These are phyloP conservation scores for Acanthochlamys bracteata DNA, from an alignment of 106 monocot species.

Conservation along the genomic window DNA sequence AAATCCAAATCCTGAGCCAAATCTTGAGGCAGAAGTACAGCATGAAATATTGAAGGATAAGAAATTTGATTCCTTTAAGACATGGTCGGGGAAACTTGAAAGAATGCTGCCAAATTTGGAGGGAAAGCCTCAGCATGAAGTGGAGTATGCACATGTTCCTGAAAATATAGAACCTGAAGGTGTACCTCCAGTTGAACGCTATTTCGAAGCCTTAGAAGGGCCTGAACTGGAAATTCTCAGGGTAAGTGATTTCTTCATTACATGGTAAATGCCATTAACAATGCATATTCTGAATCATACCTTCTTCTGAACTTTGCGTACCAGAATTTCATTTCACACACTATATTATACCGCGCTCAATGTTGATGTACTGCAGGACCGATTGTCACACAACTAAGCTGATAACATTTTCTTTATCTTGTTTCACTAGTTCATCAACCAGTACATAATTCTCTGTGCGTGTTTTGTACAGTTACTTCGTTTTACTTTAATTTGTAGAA, in stretches of 20 bases:
- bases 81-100: constrained; percentile 39
- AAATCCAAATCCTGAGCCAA: not conserved
- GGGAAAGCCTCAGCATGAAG: constrained; percentile 21
- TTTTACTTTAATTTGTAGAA: no score
- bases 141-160: constrained; percentile 4
- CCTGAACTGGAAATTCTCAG: constrained; percentile 61
- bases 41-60: constrained; percentile 19
- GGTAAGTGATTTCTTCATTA: constrained; percentile 8
- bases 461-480: no score
- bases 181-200: constrained; percentile 40
- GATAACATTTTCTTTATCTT: no score
- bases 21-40: not conserved
- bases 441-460: no score
- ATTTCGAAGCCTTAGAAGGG: constrained; percentile 59
- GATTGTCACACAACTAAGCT: no score
- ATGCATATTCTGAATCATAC: no score
- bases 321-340: no score
- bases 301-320: no score
- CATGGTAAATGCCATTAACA: no score
- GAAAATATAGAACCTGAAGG: constrained; percentile 14
- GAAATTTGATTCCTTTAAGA: constrained; percentile 40
- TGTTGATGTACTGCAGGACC: no score
- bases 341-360: no score
- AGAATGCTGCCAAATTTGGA: constrained; percentile 26
- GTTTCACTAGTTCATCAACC: no score